Percentiles rank a stretch among this genome's conserved stretches.
Evolutionary conservation across 352 stramenopile genomes (phyloP).

Genomic region (Globisporangium lucens): DNA sequence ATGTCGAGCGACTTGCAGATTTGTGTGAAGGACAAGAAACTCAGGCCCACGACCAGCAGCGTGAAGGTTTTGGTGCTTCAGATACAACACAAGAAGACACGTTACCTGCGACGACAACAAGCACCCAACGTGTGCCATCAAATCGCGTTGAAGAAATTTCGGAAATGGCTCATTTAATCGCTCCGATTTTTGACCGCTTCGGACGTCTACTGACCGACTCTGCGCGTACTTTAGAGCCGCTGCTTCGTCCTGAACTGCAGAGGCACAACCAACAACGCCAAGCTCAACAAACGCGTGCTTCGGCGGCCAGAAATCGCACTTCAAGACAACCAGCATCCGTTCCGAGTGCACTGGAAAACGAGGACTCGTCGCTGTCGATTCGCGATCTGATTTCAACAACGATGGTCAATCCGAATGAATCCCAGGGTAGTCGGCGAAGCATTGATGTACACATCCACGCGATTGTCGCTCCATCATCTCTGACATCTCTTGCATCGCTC

Average conservation of each 20-base stretch:
- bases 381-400: constrained; percentile 61
- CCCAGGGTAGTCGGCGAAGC: constrained; percentile 41
- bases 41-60: constrained; percentile 2
- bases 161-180: constrained; percentile 65
- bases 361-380: constrained; percentile 50
- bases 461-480: constrained; percentile 71
- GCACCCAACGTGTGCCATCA: background rate
- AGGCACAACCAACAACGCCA: constrained; percentile 32
- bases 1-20: constrained; percentile 57
- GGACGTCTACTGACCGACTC: constrained; percentile 73
- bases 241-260: constrained; percentile 54
- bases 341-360: constrained; percentile 24
- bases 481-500: constrained; percentile 60
- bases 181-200: constrained; percentile 79
- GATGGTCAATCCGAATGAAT: constrained; percentile 24
- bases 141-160: constrained; percentile 32
- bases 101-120: background rate
- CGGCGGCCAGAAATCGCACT: background rate
- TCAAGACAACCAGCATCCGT: background rate
- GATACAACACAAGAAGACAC: background rate
- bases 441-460: constrained; percentile 89
- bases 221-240: constrained; percentile 48
- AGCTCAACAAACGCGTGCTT: constrained; percentile 25
- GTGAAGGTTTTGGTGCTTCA: background rate
- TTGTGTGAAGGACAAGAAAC: constrained; percentile 47